Evolutionary conservation across 2,329 filamentous ascomycete genomes (phyloP), one percentile per base, ranked within the genome.

Genomic region (Torrubiella hemipterigena): DNA sequence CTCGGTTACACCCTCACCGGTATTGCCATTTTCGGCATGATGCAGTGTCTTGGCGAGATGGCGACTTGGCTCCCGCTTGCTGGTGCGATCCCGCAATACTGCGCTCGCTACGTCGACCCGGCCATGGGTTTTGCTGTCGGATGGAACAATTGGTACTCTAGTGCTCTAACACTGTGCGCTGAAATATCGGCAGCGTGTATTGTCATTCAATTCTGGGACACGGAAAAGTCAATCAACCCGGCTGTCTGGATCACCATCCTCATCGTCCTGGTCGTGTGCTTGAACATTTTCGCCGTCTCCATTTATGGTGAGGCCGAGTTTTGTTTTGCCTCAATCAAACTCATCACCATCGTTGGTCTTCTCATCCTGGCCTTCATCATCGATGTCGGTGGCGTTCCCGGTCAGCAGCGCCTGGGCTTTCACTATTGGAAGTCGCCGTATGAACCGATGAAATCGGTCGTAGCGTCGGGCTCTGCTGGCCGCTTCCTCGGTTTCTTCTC

Each of bases 31-130:
- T 65, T 55, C 43, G 63, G 58, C 30, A 61, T 67, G 18, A 61
- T 66, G 34, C 52, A 55, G 38, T 52, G 53, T 44, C 65, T 77
- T 33, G 64, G 63, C 14, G 69, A 73, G 50, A 69, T 78, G 57
- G 69, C 72, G 15, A 65, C 73, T 19, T 77, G 72, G 58, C 63
- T 79, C 31, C 69, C 73, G 4, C 51, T 75, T 38, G 58, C 69
- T 17, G 65, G 67, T n/a, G 64, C 64, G 5, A 61, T 69, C 7
- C 58, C 63, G 5, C 50, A 65, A 16, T 69, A 67, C 30, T 63
- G 63, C 8, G 51, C 58, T 13, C 56, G 62, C n/a, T 66, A 57
- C 34, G 61, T 65, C 29, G 61, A 65, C 33, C 56, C 59, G 21
- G 58, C 60, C 2, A 50, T 63, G 19, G 63, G 58, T 19, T 69